Percentiles rank a stretch among this genome's conserved stretches.
Evolutionary conservation across 2,329 filamentous ascomycete genomes (phyloP).

Genomic region (Aspergillus hiratsukae): DNA sequence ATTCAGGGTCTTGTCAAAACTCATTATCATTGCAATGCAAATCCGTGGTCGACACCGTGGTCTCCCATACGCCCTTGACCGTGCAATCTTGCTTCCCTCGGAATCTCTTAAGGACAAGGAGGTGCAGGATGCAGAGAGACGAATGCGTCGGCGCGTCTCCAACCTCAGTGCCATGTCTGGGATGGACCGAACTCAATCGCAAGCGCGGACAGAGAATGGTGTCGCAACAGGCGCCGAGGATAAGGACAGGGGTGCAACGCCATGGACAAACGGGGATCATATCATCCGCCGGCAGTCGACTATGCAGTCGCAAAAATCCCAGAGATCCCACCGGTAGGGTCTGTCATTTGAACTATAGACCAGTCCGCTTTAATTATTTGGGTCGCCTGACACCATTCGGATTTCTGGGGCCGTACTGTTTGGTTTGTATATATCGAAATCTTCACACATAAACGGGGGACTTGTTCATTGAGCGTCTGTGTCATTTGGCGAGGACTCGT

Average conservation of each 20-base stretch:
- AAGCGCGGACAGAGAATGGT: conserved; percentile 18
- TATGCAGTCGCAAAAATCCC: conserved; percentile 22
- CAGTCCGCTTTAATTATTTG: background rate
- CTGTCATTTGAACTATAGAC: background rate
- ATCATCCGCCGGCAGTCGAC: conserved; percentile 28
- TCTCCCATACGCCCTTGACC: conserved; percentile 62
- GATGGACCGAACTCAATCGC: conserved; percentile 20
- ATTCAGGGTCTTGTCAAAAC: conserved; percentile 66
- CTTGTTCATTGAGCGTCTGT: background rate
- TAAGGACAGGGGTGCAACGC: conserved; percentile 17
- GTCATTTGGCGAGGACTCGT: background rate
- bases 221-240: conserved; percentile 22
- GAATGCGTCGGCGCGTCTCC: conserved; percentile 37
- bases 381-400: background rate
- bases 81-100: conserved; percentile 64
- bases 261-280: conserved; percentile 14
- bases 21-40: conserved; percentile 64
- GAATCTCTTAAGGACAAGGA: conserved; percentile 62
- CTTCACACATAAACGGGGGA: background rate
- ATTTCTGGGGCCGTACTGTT: background rate
- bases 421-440: background rate
- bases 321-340: conserved; percentile 15
- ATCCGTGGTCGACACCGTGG: conserved; percentile 62
- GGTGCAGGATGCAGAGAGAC: conserved; percentile 47
- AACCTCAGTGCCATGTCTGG: conserved; percentile 29